Conservation (phyloP, 1,284 basidiomycete species). For the Fistulinella staudtii region DNA sequence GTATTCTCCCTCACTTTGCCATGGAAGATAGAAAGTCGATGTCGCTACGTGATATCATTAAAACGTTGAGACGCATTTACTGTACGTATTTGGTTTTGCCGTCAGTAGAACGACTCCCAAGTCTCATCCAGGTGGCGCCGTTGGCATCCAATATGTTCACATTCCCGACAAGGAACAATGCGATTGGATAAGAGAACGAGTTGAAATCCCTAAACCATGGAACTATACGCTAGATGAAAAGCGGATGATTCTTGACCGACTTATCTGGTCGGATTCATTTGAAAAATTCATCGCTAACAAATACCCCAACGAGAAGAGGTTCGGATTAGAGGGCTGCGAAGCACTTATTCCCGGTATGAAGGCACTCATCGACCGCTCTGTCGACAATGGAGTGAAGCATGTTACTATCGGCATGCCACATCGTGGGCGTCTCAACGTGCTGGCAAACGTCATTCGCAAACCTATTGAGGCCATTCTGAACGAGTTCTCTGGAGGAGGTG, state of each 20-base stretch:
- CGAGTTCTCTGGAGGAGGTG: conserved; percentile 83
- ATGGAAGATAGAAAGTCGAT: conserved; percentile 82
- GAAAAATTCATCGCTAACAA: conserved; percentile 99
- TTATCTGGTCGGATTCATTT: conserved; percentile 99
- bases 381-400: conserved; percentile 93
- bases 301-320: conserved; percentile 99
- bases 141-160: conserved; percentile 98
- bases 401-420: conserved; percentile 99
- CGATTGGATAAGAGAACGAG: conserved; percentile 97
- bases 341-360: conserved; percentile 99
- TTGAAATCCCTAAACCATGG: conserved; percentile 98
- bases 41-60: conserved; percentile 91
- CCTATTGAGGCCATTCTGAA: conserved; percentile 98
- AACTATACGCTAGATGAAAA: conserved; percentile 98
- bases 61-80: conserved; percentile 90
- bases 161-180: conserved; percentile 99
- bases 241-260: conserved; percentile 96
- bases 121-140: conserved; percentile 68
- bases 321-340: conserved; percentile 98
- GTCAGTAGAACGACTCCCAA: background rate
- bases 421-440: conserved; percentile 95
- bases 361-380: conserved; percentile 96
- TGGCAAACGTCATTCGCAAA: conserved; percentile 98
- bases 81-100: conserved; percentile 51
- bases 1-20: conserved; percentile 94